phyloP scores from a whole-genome alignment of 1,284 basidiomycete species.

The Cerrena zonata region DNA sequence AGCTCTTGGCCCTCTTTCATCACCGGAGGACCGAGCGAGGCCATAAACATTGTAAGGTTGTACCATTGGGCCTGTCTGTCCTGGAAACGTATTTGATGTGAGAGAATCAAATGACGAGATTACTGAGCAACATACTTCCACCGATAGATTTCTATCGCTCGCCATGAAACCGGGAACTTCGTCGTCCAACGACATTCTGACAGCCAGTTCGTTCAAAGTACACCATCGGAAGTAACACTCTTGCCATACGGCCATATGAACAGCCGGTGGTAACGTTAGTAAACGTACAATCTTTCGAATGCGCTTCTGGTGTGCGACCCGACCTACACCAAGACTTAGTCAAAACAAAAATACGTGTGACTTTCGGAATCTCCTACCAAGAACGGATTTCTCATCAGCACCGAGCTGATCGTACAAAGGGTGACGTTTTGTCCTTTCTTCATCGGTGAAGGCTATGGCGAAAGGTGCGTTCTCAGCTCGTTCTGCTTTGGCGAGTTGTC shows the following conservation, averaged over 20 bases:
- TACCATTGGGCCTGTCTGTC: constrained; percentile 82
- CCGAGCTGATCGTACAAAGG: constrained; percentile 73
- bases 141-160: constrained; percentile 30
- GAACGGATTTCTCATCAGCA: constrained; percentile 60
- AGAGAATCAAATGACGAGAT: not conserved
- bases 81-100: constrained; percentile 31
- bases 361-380: too few species aligned
- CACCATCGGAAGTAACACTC: constrained; percentile 62
- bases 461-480: constrained; percentile 50
- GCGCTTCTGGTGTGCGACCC: constrained; percentile 76
- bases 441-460: constrained; percentile 45
- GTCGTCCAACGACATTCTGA: constrained; percentile 22
- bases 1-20: constrained; percentile 46
- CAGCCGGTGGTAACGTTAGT: constrained; percentile 56
- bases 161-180: constrained; percentile 17
- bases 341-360: constrained; percentile 3
- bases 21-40: constrained; percentile 70
- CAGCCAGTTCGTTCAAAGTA: constrained; percentile 29
- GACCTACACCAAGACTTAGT: constrained; percentile 34
- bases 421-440: constrained; percentile 60
- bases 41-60: constrained; percentile 77
- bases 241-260: constrained; percentile 74
- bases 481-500: constrained; percentile 61
- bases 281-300: constrained; percentile 67
- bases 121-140: constrained; percentile 31